These are phyloP conservation scores for Eragrostis curvula DNA, from an alignment of 176 grass and related monocot genomes.

Conservation along the genomic window DNA sequence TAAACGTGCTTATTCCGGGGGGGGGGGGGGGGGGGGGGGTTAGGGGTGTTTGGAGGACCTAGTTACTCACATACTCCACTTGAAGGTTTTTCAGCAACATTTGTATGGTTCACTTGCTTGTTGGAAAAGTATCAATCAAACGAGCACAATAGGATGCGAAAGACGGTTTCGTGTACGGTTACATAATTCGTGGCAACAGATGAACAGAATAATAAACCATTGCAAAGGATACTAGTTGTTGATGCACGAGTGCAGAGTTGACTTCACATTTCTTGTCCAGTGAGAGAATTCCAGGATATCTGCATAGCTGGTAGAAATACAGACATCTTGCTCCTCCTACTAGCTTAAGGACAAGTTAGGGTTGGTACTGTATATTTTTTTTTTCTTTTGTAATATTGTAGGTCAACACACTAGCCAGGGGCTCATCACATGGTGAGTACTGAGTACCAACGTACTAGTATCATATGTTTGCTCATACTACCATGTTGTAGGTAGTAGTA, in stretches of 20 bases:
- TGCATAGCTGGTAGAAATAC: not conserved
- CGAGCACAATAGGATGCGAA: not conserved
- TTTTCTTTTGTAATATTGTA: not conserved
- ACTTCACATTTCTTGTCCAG: not conserved
- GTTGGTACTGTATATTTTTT: not conserved
- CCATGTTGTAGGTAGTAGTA: not conserved
- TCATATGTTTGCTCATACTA: not conserved
- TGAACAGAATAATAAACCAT: not conserved
- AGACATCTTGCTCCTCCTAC: not conserved
- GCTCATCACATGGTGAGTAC: constrained; percentile 4
- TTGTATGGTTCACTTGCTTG: not conserved
- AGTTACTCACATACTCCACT: too few species aligned
- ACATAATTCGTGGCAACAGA: not conserved
- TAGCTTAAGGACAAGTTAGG: not conserved
- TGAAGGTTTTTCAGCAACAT: not conserved
- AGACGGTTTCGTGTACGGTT: constrained; percentile 30
- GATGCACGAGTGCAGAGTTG: not conserved
- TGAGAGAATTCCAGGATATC: not conserved
- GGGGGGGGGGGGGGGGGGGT: too few species aligned
- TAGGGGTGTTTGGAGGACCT: too few species aligned
- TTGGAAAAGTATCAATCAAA: not conserved
- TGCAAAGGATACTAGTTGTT: not conserved
- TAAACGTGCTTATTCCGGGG: too few species aligned
- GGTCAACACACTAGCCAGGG: not conserved
- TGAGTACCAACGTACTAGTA: not conserved